Evolutionary conservation across 352 stramenopile genomes (phyloP).

Genomic region (Pythium grandisporangium): DNA sequence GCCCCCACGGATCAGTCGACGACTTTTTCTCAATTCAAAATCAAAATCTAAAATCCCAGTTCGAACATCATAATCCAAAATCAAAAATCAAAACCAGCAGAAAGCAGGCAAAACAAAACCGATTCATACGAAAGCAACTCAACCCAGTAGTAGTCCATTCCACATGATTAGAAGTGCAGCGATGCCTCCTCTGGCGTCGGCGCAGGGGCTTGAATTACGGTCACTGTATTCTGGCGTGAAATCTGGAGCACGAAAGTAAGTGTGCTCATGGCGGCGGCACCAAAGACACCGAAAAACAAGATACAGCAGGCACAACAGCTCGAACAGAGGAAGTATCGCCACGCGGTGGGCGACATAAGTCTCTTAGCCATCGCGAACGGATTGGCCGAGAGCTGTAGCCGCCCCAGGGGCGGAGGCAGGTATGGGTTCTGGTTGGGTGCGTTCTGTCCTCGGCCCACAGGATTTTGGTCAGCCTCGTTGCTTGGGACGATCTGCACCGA

Average conservation of each 20-base stretch:
- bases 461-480: slow-evolving; percentile 59
- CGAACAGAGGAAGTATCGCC: slow-evolving; percentile 28
- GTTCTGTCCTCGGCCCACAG: slow-evolving; percentile 69
- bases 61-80: too few species aligned
- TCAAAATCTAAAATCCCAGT: too few species aligned
- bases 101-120: too few species aligned
- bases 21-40: too few species aligned
- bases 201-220: too few species aligned
- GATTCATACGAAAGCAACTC: too few species aligned
- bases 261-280: slow-evolving; percentile 70
- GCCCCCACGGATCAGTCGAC: not conserved
- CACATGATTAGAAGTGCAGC: too few species aligned
- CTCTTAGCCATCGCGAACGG: slow-evolving; percentile 75
- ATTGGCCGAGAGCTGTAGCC: slow-evolving; percentile 77
- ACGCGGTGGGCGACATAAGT: slow-evolving; percentile 56
- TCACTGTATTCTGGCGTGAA: too few species aligned
- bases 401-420: slow-evolving; percentile 76
- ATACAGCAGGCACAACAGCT: slow-evolving; percentile 52
- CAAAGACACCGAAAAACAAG: slow-evolving; percentile 57
- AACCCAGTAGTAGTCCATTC: too few species aligned
- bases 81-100: too few species aligned
- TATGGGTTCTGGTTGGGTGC: slow-evolving; percentile 89
- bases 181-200: too few species aligned
- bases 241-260: too few species aligned
- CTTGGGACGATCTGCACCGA: slow-evolving; percentile 80